A percentile compares a stretch with the other conserved stretches of the same genome.
Conservation (phyloP, 495 filamentous ascomycete genomes). For the Penicillium coffeae region DNA sequence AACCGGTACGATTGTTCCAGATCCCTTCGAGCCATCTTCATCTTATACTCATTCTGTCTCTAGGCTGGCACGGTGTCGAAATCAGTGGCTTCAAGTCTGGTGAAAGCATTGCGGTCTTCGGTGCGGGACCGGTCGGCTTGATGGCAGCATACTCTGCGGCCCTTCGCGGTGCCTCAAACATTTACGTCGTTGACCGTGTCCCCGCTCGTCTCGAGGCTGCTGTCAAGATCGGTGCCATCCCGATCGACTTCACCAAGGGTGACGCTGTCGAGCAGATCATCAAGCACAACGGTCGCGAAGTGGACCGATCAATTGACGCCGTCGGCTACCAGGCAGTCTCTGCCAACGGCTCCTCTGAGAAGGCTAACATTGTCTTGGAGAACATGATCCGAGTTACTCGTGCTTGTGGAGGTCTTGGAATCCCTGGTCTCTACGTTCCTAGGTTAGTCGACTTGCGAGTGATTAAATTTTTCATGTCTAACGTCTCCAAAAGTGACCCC, state of each 20-base stretch:
- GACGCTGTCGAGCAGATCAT: slow-evolving; percentile 39
- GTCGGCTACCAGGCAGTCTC: slow-evolving; percentile 54
- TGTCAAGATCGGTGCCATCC: slow-evolving; percentile 48
- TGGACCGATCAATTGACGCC: slow-evolving; percentile 51
- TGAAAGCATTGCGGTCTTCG: slow-evolving; percentile 51
- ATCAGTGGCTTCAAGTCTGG: slow-evolving; percentile 53
- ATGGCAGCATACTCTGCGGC: slow-evolving; percentile 54
- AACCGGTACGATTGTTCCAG: slow-evolving; percentile 29
- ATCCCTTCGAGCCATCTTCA: no score
- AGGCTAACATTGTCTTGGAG: slow-evolving; percentile 42
- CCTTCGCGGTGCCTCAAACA: slow-evolving; percentile 48
- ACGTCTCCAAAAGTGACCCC: slow-evolving; percentile 29
- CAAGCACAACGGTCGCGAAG: slow-evolving; percentile 38
- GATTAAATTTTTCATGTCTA: no score
- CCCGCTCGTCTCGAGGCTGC: slow-evolving; percentile 48
- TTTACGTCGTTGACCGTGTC: slow-evolving; percentile 54
- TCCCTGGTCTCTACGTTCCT: slow-evolving; percentile 44
- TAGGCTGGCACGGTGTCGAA: slow-evolving; percentile 53
- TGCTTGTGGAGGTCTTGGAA: slow-evolving; percentile 45
- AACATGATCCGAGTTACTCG: slow-evolving; percentile 47
- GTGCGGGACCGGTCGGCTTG: slow-evolving; percentile 51
- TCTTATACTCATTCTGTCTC: no score
- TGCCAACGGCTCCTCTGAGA: slow-evolving; percentile 36
- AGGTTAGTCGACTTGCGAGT: no score
- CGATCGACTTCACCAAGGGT: slow-evolving; percentile 35